These are phyloP conservation scores for Bullera alba DNA, from an alignment of 768 basidiomycete genomes.

Conservation along the genomic window DNA sequence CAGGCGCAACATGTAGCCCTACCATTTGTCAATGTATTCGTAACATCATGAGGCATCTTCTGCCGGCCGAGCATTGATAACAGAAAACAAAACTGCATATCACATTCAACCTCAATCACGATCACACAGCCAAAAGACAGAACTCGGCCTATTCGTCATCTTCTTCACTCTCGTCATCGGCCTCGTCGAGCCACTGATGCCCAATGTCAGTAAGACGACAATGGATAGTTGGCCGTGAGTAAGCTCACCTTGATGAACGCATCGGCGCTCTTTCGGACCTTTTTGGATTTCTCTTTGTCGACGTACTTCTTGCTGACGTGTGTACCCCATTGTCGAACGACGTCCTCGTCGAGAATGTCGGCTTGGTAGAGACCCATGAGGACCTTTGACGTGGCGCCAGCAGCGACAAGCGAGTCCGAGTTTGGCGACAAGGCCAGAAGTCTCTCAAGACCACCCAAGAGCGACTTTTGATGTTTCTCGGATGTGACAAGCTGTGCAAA, in stretches of 20 bases:
- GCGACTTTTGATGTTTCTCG: conserved; percentile 91
- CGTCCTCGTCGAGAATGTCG: conserved; percentile 86
- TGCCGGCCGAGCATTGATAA: no score
- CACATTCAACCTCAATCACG: no score
- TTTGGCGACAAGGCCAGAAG: conserved; percentile 62
- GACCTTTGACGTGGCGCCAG: conserved; percentile 67
- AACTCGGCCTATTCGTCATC: conserved; percentile 4
- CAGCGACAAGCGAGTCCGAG: conserved; percentile 55
- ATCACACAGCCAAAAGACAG: no score
- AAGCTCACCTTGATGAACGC: conserved; percentile 83
- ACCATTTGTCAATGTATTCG: no score
- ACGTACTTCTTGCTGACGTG: conserved; percentile 96
- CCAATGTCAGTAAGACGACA: neutral
- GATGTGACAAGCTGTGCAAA: conserved; percentile 82
- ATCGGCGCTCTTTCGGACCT: conserved; percentile 81
- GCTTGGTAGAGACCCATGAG: conserved; percentile 89
- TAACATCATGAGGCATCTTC: no score
- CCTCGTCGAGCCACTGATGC: conserved; percentile 23
- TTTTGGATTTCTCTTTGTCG: conserved; percentile 90
- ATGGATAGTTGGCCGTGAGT: neutral
- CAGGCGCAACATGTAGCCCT: no score
- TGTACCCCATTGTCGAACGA: conserved; percentile 85
- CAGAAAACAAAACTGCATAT: no score
- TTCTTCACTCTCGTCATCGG: conserved; percentile 23
- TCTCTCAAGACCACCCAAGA: conserved; percentile 89